phyloP scores from a whole-genome alignment of 164 flowering plant species.

The Paratinospora sagittata region DNA sequence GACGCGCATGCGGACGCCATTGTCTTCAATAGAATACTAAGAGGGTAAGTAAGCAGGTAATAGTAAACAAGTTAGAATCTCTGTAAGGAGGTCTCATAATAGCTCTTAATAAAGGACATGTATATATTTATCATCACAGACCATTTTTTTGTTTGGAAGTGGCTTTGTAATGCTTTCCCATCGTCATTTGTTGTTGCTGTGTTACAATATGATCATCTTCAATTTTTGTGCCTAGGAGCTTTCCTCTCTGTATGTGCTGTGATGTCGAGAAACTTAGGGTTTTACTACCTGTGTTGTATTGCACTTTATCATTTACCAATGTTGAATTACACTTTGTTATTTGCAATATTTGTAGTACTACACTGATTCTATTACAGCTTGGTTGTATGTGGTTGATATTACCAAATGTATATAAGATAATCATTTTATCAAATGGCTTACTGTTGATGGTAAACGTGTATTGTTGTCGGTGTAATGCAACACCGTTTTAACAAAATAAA shows the following conservation, averaged over 20 bases:
- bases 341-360: not conserved
- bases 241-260: constrained; percentile 4
- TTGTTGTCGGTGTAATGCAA: no score
- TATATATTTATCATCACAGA: constrained; percentile 12
- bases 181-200: not conserved
- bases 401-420: no score
- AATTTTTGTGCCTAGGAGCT: not conserved
- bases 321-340: not conserved
- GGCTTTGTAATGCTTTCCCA: not conserved
- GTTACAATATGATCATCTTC: not conserved
- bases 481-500: no score
- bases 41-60: constrained; percentile 21
- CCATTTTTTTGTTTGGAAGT: constrained; percentile 4
- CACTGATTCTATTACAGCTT: no score
- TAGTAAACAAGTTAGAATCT: constrained; percentile 16
- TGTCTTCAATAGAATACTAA: constrained; percentile 47
- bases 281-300: not conserved
- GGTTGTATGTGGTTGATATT: no score
- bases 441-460: no score
- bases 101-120: constrained; percentile 13
- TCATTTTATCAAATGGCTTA: no score
- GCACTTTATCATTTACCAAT: not conserved
- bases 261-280: not conserved
- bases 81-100: constrained; percentile 17
- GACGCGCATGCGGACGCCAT: constrained; percentile 44